Base-by-base conservation (phyloP, 176 grass and related monocot species). In the Paspalum vaginatum region DNA sequence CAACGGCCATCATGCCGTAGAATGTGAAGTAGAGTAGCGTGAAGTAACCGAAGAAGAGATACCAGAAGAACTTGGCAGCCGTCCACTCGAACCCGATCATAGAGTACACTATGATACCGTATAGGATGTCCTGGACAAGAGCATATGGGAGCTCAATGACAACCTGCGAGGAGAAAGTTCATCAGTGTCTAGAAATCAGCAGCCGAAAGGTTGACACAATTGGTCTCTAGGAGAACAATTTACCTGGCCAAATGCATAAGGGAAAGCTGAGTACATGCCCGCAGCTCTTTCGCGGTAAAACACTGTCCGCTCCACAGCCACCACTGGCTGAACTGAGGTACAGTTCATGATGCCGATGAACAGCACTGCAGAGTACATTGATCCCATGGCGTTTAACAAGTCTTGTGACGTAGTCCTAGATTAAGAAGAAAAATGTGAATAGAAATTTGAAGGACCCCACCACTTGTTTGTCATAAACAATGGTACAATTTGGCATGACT, bases 241-340 rank as follows among this genome's bases (percentile, higher is more conserved):
- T 83, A 94, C 94, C 79, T 97, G 94, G 76, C 85, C 94, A 73
- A 97, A 97, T 76, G 94, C 94, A 63, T 97, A 97, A 20, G 94
- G 87, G 70, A 97, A 90, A 58, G 94, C 91, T 16, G 85, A 94
- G 27, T 94, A 97, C 91, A 97, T 90, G 52, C 91, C 94, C 0
- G 94, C 94, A 8, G 91, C 94, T 88, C 79, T 89, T 85, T 97
- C 94, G 70, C 94, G 88, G 61, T 97, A 97, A 59, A 97, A 97
- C 44, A 97, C 94, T 0, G 91, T 94, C 44, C 94, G 67, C 76
- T 94, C 94, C 48, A 97, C 84, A 0, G 91, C 83, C 62, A 97
- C 91, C 69, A 94, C 85, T 24, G 94, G 94, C 79, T 90, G 89
- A 75, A 94, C 94, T 15, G 94, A 88, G 25, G 79, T 86, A 72